Conservation (phyloP, 2,329 filamentous ascomycete genomes). For the Calonectria leucothoes region DNA sequence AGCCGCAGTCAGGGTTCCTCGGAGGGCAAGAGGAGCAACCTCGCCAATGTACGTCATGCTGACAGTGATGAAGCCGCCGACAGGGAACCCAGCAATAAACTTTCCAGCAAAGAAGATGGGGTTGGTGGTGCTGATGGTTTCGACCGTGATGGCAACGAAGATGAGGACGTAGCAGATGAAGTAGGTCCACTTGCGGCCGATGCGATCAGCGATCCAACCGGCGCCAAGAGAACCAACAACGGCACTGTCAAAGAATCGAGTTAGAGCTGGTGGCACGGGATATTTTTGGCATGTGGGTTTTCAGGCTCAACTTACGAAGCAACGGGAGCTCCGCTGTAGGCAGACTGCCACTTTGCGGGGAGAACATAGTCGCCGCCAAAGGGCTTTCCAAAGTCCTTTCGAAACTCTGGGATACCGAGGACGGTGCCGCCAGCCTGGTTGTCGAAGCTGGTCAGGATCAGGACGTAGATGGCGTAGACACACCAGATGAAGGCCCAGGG, state of each 20-base stretch:
- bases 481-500: slow-evolving; percentile 30
- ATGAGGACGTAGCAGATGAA: slow-evolving; percentile 28
- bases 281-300: neutral
- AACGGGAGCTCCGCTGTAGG: slow-evolving; percentile 33
- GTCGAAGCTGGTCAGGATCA: slow-evolving; percentile 33
- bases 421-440: slow-evolving; percentile 30
- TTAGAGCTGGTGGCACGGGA: neutral
- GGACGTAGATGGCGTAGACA: slow-evolving; percentile 32
- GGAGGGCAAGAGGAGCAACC: slow-evolving; percentile 29
- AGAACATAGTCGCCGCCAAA: slow-evolving; percentile 28
- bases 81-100: slow-evolving; percentile 30
- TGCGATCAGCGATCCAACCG: slow-evolving; percentile 26
- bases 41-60: slow-evolving; percentile 34
- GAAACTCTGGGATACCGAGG: slow-evolving; percentile 32
- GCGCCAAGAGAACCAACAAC: slow-evolving; percentile 27
- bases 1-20: slow-evolving; percentile 28
- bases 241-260: slow-evolving; percentile 5
- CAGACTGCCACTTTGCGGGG: slow-evolving; percentile 31
- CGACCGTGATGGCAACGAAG: slow-evolving; percentile 31
- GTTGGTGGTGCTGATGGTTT: slow-evolving; percentile 30
- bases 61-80: slow-evolving; percentile 28
- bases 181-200: slow-evolving; percentile 32
- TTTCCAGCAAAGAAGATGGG: slow-evolving; percentile 33
- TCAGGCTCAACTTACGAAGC: slow-evolving; percentile 25
- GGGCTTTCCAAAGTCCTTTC: slow-evolving; percentile 30